phyloP scores from a whole-genome alignment of 106 monocot genomes.

The Phalaenopsis equestris region DNA sequence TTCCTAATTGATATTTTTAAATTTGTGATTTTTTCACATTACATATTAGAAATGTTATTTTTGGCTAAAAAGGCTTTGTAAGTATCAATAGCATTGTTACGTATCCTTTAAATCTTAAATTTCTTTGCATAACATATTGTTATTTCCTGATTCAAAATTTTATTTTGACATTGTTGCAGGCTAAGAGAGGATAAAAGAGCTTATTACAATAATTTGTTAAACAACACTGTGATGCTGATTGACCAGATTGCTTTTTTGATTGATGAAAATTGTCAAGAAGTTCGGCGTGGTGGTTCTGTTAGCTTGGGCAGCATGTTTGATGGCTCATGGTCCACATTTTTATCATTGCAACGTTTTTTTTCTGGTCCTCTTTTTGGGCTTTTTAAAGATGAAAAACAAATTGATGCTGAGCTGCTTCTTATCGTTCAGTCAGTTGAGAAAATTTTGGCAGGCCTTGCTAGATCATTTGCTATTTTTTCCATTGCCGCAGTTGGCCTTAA shows the following conservation, averaged over 20 bases:
- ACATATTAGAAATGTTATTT: neutral
- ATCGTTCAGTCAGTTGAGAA: slow-evolving; percentile 43
- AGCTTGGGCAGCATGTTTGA: slow-evolving; percentile 28
- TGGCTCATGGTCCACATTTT: slow-evolving; percentile 29
- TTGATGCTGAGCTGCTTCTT: slow-evolving; percentile 15
- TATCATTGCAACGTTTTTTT: slow-evolving; percentile 43
- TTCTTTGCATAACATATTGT: neutral
- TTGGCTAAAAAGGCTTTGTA: neutral
- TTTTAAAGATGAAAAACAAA: slow-evolving; percentile 11
- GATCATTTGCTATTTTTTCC: slow-evolving; percentile 30
- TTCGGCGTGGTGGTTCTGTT: slow-evolving; percentile 18
- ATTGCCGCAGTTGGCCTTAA: slow-evolving; percentile 6
- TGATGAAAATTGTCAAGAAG: slow-evolving; percentile 43
- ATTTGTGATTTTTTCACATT: neutral
- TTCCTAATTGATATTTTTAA: neutral
- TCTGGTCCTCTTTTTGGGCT: slow-evolving; percentile 49
- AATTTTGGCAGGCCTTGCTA: slow-evolving; percentile 42
- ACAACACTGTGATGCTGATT: slow-evolving; percentile 33
- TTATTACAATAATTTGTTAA: slow-evolving; percentile 15
- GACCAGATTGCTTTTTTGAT: slow-evolving; percentile 32
- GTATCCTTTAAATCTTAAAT: neutral
- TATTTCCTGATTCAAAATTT: neutral
- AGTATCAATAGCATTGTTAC: neutral
- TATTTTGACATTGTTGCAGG: slow-evolving; percentile 28
- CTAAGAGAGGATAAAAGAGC: slow-evolving; percentile 21